Evolutionary conservation across 2,329 filamentous ascomycete genomes (phyloP).

Genomic region (Curvularia hawaiiensis): DNA sequence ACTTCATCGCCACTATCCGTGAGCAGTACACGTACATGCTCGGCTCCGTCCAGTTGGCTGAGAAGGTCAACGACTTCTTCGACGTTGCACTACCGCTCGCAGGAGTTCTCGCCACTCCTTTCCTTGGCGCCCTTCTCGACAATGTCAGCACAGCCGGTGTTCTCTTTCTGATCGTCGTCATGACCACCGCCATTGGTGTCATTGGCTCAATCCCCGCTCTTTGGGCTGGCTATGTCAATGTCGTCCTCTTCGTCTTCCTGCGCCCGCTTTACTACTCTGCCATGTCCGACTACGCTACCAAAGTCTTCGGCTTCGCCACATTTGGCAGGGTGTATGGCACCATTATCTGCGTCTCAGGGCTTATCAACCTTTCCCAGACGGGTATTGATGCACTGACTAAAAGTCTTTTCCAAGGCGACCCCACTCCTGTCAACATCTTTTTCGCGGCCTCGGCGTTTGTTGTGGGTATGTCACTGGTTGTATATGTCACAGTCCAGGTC

Average conservation of each 20-base stretch:
- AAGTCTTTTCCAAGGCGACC: conserved; percentile 70
- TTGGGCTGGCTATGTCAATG: conserved; percentile 75
- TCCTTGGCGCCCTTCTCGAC: conserved; percentile 81
- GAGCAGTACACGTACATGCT: conserved; percentile 81
- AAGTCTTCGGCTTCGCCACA: conserved; percentile 87
- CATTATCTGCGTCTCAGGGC: conserved; percentile 81
- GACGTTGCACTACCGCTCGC: conserved; percentile 82
- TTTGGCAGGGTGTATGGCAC: conserved; percentile 91
- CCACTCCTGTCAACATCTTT: conserved; percentile 74
- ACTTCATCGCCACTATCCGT: conserved; percentile 86
- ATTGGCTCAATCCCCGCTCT: conserved; percentile 72
- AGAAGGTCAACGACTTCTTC: conserved; percentile 78
- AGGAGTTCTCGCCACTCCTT: conserved; percentile 79
- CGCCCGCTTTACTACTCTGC: conserved; percentile 89
- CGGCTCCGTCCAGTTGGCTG: conserved; percentile 62
- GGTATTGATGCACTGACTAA: conserved; percentile 80
- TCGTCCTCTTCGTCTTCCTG: conserved; percentile 80
- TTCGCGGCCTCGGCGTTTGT: conserved; percentile 65
- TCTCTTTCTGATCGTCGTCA: conserved; percentile 69
- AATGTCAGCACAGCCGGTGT: conserved; percentile 73
- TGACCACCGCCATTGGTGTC: conserved; percentile 74
- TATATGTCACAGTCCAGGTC: conserved; percentile 40
- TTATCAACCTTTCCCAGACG: conserved; percentile 82
- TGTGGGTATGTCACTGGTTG: conserved; percentile 68
- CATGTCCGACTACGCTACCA: conserved; percentile 85